Base-by-base conservation (phyloP, 495 filamentous ascomycete species). In the Stereocaulon alpinum region DNA sequence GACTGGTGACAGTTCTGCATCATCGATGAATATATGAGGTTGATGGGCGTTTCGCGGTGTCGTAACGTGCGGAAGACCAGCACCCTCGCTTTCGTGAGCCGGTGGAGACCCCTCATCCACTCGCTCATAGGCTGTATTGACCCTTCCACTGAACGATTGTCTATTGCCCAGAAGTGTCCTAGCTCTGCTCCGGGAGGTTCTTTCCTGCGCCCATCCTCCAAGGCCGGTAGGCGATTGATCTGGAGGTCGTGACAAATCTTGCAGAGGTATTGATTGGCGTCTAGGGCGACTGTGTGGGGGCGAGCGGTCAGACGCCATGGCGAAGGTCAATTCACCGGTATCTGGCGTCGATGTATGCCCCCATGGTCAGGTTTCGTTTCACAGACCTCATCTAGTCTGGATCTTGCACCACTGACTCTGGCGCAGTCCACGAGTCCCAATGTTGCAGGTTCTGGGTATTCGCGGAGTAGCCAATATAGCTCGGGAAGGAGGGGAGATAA, bases 201-300 rank as follows among this genome's bases (percentile, higher is more conserved):
- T 64, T 27, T 34, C 45, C 24, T 51, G 54, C n/a, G 32, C 42
- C 44, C 44, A 52, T 43, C 22, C 55, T 47, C 40, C 51, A 4
- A 22, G 18, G n/a, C 32, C 43, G 4, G 41, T 37, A 37, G 22
- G 56, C 55, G 67, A 64, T 18, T 77, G 73, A 60, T 79, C 80
- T 48, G 81, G 77, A 40, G 79, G 73, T 56, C 81, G 78, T 34
- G 83, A 82, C 51, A 96, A 83, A 70, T 95, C 85, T 69, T 86
- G 86, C 51, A 96, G 76, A 50, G 91, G 89, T 71, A 96, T 95
- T 44, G 86, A 86, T 61, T 89, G 86, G 52, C 80, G 73, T 37
- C 80, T 70, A 42, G 78, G 63, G 59, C 75, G 66, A 32, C 76
- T 71, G 62, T 74, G 71, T 67, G 77, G 71, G 63, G 72, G 74